These are phyloP conservation scores for Bothriochloa decipiens DNA, from an alignment of 176 grass and related monocot genomes.

Conservation along the genomic window DNA sequence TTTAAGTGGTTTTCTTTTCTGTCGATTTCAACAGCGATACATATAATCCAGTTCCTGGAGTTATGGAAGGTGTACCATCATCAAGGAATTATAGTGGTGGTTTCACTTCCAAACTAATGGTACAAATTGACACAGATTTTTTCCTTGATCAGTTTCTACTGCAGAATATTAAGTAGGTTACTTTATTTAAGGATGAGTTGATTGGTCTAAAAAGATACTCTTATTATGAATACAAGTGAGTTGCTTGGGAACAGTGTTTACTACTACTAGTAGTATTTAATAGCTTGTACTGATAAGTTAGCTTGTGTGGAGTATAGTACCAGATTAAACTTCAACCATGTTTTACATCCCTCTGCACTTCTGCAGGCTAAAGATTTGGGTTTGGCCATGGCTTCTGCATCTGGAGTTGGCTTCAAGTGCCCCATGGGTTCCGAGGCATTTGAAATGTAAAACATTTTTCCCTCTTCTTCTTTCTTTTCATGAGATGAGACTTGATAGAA, in stretches of 20 bases:
- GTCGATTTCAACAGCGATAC: conserved; percentile 58
- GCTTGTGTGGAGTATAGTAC: no score
- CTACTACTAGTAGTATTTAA: no score
- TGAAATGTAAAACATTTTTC: conserved; percentile 52
- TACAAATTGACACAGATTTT: conserved; percentile 23
- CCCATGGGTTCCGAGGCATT: conserved; percentile 66
- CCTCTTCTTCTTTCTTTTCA: neutral
- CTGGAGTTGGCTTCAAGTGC: conserved; percentile 55
- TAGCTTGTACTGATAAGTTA: no score
- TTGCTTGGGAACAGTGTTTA: neutral
- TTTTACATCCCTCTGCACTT: conserved; percentile 33
- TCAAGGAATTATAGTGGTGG: conserved; percentile 86
- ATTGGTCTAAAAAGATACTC: neutral
- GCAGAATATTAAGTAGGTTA: neutral
- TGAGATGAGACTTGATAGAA: neutral
- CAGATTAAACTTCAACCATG: neutral
- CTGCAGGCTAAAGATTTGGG: conserved; percentile 84
- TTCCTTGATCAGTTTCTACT: neutral
- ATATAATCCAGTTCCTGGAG: conserved; percentile 97
- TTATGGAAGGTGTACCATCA: conserved; percentile 77
- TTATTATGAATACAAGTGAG: neutral
- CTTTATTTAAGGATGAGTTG: neutral
- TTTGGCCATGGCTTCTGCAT: conserved; percentile 65
- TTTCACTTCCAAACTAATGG: conserved; percentile 92
- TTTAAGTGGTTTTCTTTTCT: conserved; percentile 8